Base-by-base conservation (phyloP, 202 grass and related monocot species). In the Digitaria exilis region DNA sequence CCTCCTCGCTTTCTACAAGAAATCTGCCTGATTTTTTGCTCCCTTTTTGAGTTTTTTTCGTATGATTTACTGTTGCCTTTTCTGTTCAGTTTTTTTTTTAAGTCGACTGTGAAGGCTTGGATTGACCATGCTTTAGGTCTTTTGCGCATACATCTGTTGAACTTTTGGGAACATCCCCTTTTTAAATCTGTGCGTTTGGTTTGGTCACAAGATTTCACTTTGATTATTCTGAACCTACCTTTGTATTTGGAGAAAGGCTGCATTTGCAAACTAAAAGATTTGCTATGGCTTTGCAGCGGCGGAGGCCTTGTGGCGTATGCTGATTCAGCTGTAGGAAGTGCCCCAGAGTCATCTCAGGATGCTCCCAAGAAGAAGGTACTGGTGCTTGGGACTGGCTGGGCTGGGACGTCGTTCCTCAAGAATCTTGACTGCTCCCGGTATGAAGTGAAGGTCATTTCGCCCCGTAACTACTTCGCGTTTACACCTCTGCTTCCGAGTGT, bases 371-470 rank as follows among this genome's bases (percentile, higher is more conserved):
- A 98, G 89, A 98, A 93, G 82, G 75, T 98, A 73, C 58, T 93
- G 16, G 96, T 98, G 57, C 92, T 98, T 65, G 96, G 96, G 24
- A 98, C 96, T 32, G 96, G 96, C 30, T 98, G 96, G 96, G 96
- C 89, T 25, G 92, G 92, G 43, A 98, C 96, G 11, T 85, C 96
- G 18, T 95, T 98, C 74, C 60, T 95, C 56, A 95, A 91, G 78
- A 88, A 91, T 78, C 64, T 98, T 11, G 96, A 98, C 65, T 93
- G 79, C 83, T 91, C 92, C 50, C 64, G 48, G 39, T 98, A 98
- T 31, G 96, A 98, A 10, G 96, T 95, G 41, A 92, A 93, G 86
- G 90, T 98, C 66, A 81, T 98, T 50, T 98, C 96, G 18, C 96
- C 95, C 48, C 87, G 96, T 26, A 98, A 98, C 70, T 98, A 98